Evolutionary conservation across 2,329 filamentous ascomycete genomes (phyloP).

Genomic region (Fusarium mangiferae): DNA sequence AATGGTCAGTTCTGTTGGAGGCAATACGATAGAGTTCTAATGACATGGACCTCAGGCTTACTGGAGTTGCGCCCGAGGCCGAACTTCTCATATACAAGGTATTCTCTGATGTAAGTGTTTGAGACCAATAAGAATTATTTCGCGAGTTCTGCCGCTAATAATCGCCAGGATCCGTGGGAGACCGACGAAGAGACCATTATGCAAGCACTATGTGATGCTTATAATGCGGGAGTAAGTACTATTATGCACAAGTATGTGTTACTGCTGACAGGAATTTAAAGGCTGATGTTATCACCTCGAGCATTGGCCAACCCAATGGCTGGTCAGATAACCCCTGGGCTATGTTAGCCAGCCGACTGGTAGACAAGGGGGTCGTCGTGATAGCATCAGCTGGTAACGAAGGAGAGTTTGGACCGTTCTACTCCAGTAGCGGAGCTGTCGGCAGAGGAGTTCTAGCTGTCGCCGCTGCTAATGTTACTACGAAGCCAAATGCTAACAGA

Average conservation of each 20-base stretch:
- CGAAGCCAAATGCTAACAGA: constrained; percentile 51
- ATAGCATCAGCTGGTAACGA: constrained; percentile 64
- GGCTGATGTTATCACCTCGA: constrained; percentile 58
- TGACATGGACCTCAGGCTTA: constrained; percentile 47
- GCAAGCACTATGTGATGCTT: constrained; percentile 51
- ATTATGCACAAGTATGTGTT: not conserved
- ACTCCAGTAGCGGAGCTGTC: constrained; percentile 49
- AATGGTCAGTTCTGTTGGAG: constrained; percentile 40
- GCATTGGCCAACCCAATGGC: constrained; percentile 53
- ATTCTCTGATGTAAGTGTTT: constrained; percentile 49
- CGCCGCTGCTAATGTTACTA: constrained; percentile 54
- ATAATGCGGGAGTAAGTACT: constrained; percentile 46
- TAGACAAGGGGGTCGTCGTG: constrained; percentile 58
- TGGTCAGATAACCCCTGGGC: constrained; percentile 57
- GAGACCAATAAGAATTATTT: not conserved
- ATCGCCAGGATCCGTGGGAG: constrained; percentile 41
- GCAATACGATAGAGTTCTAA: not conserved
- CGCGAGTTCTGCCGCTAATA: not conserved
- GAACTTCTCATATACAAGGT: constrained; percentile 57
- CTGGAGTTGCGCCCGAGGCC: constrained; percentile 58
- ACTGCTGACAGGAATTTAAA: constrained; percentile 12
- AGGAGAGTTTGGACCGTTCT: constrained; percentile 60
- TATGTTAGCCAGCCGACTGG: constrained; percentile 53
- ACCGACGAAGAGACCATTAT: constrained; percentile 51
- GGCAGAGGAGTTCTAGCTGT: constrained; percentile 50